Conservation (phyloP, 2,329 filamentous ascomycete species). For the Colletotrichum abscissum region DNA sequence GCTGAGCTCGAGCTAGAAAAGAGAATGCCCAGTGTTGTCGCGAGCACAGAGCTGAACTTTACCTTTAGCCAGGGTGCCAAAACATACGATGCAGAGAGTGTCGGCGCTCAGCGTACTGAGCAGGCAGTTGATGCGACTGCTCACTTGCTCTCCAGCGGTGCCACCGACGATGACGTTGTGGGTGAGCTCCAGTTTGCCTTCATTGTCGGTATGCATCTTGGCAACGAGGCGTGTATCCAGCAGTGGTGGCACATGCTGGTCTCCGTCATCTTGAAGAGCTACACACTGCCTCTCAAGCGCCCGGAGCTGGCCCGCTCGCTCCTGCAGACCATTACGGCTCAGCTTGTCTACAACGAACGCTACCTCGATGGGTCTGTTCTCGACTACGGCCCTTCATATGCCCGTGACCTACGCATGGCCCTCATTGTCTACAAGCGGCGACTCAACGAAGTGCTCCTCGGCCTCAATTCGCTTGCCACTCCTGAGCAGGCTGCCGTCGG, state of each 20-base stretch:
- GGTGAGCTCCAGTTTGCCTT: constrained; percentile 73
- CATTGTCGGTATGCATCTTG: constrained; percentile 66
- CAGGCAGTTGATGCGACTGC: constrained; percentile 60
- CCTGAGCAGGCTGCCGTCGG: constrained; percentile 56
- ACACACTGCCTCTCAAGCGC: constrained; percentile 53
- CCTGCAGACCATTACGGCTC: constrained; percentile 62
- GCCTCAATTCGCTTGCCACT: constrained; percentile 47
- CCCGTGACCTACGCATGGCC: constrained; percentile 54
- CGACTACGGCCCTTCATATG: constrained; percentile 47
- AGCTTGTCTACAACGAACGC: constrained; percentile 64
- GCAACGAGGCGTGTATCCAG: constrained; percentile 69
- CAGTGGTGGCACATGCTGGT: constrained; percentile 71
- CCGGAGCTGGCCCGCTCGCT: constrained; percentile 60
- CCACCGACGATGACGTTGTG: constrained; percentile 57
- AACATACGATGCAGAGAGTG: constrained; percentile 52
- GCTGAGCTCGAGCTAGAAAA: constrained; percentile 53
- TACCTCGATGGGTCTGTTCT: constrained; percentile 59
- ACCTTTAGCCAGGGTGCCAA: constrained; percentile 55
- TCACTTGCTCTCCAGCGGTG: constrained; percentile 52
- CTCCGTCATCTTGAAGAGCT: constrained; percentile 62
- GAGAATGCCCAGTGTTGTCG: constrained; percentile 46
- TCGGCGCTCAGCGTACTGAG: constrained; percentile 52
- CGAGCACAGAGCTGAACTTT: constrained; percentile 57
- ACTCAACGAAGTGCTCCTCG: constrained; percentile 59
- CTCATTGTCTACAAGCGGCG: constrained; percentile 66